Evolutionary conservation across 164 flowering plant species (phyloP), one percentile per base, ranked within the genome.

Genomic region (Cinnamomum micranthum): DNA sequence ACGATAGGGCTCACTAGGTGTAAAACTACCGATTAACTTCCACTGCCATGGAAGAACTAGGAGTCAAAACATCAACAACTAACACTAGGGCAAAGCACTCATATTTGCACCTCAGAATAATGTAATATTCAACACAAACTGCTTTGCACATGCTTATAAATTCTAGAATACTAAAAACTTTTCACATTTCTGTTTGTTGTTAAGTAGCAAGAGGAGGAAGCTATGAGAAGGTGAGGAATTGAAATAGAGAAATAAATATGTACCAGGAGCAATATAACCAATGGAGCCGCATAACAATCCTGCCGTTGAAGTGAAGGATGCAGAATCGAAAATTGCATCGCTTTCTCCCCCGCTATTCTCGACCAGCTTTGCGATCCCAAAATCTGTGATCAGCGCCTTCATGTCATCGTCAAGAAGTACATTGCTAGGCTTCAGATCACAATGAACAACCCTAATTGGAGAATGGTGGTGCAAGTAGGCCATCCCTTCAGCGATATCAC

Each of bases 221-320:
- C 47, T 7, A 41, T 41, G 47, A 41, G 47, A 6, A 41, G 47
- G 47, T 41, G 11, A 19, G 60, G n/a, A 55, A 55, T 55, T 55
- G 10, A 31, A 20, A 12, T 15, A 35, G 19, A 65, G 65, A 62
- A 23, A 7, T 41, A 55, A 2, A 71, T 2, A 71, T 82, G 2
- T 83, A 94, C 98, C 98, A 6, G 97, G 98, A 78, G 98, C 92
- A 22, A 94, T 94, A 50, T 94, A 94, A 69, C 98, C 98, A 68
- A 94, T 52, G 4, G 98, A 92, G 1, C 98, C 97, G 71, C 96
- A 89, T 28, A 94, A 73, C 78, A 94, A 77, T 68, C 93, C 97
- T 69, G 87, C 86, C 1, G 92, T 85, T 2, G 98, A 90, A 82
- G 71, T 82, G 78, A 69, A 85, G 23, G 92, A 82, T 65, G 78